Conservation (phyloP, 768 basidiomycete species). For the Termitomyces sp. region DNA sequence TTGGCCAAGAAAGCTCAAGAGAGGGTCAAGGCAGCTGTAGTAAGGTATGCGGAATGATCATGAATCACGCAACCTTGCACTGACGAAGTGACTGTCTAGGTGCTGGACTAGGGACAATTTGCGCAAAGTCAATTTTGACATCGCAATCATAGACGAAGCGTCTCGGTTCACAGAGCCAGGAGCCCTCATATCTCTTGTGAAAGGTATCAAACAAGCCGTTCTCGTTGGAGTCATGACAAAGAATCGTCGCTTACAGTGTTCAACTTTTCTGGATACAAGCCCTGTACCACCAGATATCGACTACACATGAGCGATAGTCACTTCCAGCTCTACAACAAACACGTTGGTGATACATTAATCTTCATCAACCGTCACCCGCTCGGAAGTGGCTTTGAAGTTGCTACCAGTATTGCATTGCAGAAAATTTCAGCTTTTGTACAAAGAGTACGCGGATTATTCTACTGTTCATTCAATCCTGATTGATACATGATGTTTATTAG, state of each 20-base stretch:
- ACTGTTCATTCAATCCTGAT: not conserved
- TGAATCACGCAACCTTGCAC: not conserved
- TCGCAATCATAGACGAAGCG: slow-evolving; percentile 66
- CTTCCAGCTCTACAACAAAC: slow-evolving; percentile 50
- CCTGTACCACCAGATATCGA: slow-evolving; percentile 50
- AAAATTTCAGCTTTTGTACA: slow-evolving; percentile 55
- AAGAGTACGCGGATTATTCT: slow-evolving; percentile 31
- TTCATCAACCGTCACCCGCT: slow-evolving; percentile 48
- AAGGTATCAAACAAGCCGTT: slow-evolving; percentile 53
- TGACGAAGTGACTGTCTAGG: slow-evolving; percentile 21
- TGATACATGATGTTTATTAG: slow-evolving; percentile 24
- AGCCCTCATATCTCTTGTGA: slow-evolving; percentile 63
- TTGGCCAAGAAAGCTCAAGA: slow-evolving; percentile 57
- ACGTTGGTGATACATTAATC: slow-evolving; percentile 52
- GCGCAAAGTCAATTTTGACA: slow-evolving; percentile 52
- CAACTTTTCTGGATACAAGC: slow-evolving; percentile 54
- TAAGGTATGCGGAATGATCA: slow-evolving; percentile 33
- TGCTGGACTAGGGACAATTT: slow-evolving; percentile 57
- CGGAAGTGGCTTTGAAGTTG: slow-evolving; percentile 42
- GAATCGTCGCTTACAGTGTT: slow-evolving; percentile 36
- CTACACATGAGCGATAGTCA: slow-evolving; percentile 53
- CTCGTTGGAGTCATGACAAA: slow-evolving; percentile 47
- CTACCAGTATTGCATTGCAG: slow-evolving; percentile 57
- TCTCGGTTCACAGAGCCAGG: slow-evolving; percentile 68
- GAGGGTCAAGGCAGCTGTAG: slow-evolving; percentile 48